These are phyloP conservation scores for Dendrothele bispora DNA, from an alignment of 768 basidiomycete genomes.

Conservation along the genomic window DNA sequence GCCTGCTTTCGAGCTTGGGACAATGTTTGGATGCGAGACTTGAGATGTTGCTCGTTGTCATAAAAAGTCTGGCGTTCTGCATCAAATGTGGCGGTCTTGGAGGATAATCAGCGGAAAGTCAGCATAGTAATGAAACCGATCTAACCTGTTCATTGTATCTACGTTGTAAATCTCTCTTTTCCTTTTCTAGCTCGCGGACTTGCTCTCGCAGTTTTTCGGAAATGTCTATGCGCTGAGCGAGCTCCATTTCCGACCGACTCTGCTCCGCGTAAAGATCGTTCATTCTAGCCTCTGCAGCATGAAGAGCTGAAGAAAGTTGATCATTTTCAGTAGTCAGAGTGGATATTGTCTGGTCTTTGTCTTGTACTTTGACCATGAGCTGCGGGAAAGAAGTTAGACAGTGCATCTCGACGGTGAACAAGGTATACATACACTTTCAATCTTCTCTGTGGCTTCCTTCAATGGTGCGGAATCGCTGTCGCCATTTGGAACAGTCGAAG, in stretches of 20 bases:
- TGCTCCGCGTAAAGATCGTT: conserved; percentile 83
- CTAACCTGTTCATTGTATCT: conserved; percentile 86
- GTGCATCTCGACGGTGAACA: conserved; percentile 5
- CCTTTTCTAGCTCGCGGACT: conserved; percentile 84
- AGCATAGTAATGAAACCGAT: background rate
- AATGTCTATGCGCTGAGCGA: conserved; percentile 80
- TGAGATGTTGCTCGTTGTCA: conserved; percentile 92
- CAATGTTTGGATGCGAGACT: conserved; percentile 84
- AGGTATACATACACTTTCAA: conserved; percentile 63
- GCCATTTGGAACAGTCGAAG: conserved; percentile 37
- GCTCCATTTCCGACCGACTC: conserved; percentile 75
- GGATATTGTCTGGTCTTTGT: conserved; percentile 72
- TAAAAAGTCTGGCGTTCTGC: conserved; percentile 91
- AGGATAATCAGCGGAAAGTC: conserved; percentile 19
- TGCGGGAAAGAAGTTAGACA: conserved; percentile 32
- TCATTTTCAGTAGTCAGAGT: conserved; percentile 64
- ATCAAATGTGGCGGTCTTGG: conserved; percentile 82
- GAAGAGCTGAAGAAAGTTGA: conserved; percentile 61
- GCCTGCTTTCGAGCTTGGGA: conserved; percentile 62
- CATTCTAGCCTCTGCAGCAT: conserved; percentile 69
- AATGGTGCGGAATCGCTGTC: conserved; percentile 59
- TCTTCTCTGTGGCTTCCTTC: conserved; percentile 77
- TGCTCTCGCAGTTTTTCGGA: conserved; percentile 79
- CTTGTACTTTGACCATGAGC: conserved; percentile 77
- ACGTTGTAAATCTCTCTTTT: conserved; percentile 79